phyloP scores from a whole-genome alignment of 1,284 basidiomycete species.

The Ganoderma sinense region DNA sequence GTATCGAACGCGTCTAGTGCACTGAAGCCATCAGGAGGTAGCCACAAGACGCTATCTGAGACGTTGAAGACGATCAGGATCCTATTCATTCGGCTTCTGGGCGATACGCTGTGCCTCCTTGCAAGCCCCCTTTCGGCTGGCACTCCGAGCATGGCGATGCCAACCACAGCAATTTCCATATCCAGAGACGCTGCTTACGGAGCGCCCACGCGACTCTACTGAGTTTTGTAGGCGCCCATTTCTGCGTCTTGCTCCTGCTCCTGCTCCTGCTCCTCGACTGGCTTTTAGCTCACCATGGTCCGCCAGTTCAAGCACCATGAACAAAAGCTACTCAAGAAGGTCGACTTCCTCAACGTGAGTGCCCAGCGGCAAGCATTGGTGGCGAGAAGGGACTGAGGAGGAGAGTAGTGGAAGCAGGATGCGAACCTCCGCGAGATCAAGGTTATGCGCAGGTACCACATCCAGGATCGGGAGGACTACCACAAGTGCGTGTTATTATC shows the following conservation, averaged over 20 bases:
- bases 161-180: conserved; percentile 1
- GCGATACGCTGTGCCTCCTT: neutral
- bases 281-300: conserved; percentile 59
- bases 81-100: neutral
- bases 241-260: conserved; percentile 10
- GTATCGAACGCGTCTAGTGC: neutral
- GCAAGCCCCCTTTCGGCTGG: neutral
- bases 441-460: conserved; percentile 95
- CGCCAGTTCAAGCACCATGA: conserved; percentile 95
- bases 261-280: neutral
- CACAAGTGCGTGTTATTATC: conserved; percentile 69
- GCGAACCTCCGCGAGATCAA: conserved; percentile 91
- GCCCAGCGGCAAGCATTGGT: conserved; percentile 39
- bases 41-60: neutral
- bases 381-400: neutral
- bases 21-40: neutral
- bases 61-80: neutral
- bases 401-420: conserved; percentile 93
- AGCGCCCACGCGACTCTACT: neutral
- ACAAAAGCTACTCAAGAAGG: conserved; percentile 93
- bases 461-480: conserved; percentile 95
- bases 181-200: neutral
- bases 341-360: conserved; percentile 86
- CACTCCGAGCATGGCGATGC: neutral
- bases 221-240: neutral